These are phyloP conservation scores for Lactuca sativa DNA, from an alignment of 129 eudicot genomes.

Conservation along the genomic window DNA sequence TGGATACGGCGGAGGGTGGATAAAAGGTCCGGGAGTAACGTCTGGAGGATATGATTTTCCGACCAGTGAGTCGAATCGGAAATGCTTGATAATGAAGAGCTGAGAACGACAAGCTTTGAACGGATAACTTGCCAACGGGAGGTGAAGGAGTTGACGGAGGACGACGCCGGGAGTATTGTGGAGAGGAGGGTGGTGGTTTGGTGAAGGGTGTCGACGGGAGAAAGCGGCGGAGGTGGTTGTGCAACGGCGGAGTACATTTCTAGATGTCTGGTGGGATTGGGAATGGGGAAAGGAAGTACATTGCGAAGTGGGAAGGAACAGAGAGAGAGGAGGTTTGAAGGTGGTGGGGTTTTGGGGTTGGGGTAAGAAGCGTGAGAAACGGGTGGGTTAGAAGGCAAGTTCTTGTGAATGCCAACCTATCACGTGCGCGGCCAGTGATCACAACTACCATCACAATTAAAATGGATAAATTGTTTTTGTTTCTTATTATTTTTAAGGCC, in stretches of 20 bases:
- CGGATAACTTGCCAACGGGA: conserved; percentile 73
- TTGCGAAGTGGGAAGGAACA: not conserved
- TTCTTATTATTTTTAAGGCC: not conserved
- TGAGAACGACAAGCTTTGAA: conserved; percentile 53
- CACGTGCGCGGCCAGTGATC: conserved; percentile 9
- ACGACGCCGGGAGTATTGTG: conserved; percentile 50
- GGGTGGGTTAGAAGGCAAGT: conserved; percentile 23
- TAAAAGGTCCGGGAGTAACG: conserved; percentile 55
- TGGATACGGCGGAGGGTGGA: conserved; percentile 61
- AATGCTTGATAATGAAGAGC: conserved; percentile 51
- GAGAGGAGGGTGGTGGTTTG: conserved; percentile 39
- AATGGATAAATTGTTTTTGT: conserved; percentile 7
- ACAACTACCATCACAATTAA: conserved; percentile 14
- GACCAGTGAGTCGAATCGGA: conserved; percentile 71
- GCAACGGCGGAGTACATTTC: conserved; percentile 50
- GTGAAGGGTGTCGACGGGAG: conserved; percentile 54
- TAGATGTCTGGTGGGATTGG: not conserved
- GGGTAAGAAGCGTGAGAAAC: conserved; percentile 16
- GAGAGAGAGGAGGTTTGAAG: conserved; percentile 1
- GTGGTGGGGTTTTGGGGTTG: conserved; percentile 15
- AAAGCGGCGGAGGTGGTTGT: conserved; percentile 30
- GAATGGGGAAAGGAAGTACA: not conserved
- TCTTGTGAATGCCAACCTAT: conserved; percentile 21
- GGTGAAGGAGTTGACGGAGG: conserved; percentile 59
- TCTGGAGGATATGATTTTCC: conserved; percentile 55